phyloP scores from a whole-genome alignment of 495 filamentous ascomycete genomes.

The Aspergillus ellipticus region DNA sequence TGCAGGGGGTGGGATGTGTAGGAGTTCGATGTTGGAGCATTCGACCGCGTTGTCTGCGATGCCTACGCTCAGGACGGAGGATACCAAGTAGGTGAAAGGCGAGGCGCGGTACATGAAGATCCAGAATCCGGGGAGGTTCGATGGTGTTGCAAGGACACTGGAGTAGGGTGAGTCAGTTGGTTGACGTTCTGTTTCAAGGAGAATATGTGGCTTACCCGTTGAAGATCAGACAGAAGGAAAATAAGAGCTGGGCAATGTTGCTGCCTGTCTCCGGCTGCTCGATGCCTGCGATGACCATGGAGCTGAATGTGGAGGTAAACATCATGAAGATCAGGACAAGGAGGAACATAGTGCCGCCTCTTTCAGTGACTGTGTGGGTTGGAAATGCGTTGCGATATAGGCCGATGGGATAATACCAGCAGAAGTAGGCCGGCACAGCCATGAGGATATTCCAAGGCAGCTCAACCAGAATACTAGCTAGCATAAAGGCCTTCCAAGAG shows the following conservation, averaged over 20 bases:
- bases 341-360: constrained; percentile 65
- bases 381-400: constrained; percentile 65
- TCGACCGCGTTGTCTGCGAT: constrained; percentile 55
- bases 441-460: constrained; percentile 72
- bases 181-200: background rate
- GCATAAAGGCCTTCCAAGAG: constrained; percentile 77
- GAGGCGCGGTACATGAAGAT: constrained; percentile 81
- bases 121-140: constrained; percentile 68
- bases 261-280: constrained; percentile 62
- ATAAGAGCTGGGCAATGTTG: constrained; percentile 63
- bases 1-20: constrained; percentile 50
- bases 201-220: constrained; percentile 42
- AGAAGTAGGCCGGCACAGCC: constrained; percentile 64
- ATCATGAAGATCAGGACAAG: constrained; percentile 46
- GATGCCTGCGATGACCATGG: constrained; percentile 64
- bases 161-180: constrained; percentile 2
- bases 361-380: constrained; percentile 51
- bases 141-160: constrained; percentile 65
- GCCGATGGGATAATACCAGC: constrained; percentile 80
- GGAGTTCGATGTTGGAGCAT: constrained; percentile 60
- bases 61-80: constrained; percentile 57
- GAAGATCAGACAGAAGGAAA: constrained; percentile 66
- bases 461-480: constrained; percentile 72
- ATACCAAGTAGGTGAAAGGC: constrained; percentile 69
- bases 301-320: constrained; percentile 50